These are phyloP conservation scores for Coccinonectria pachysandricola DNA, from an alignment of 2,329 filamentous ascomycete genomes.

Conservation along the genomic window DNA sequence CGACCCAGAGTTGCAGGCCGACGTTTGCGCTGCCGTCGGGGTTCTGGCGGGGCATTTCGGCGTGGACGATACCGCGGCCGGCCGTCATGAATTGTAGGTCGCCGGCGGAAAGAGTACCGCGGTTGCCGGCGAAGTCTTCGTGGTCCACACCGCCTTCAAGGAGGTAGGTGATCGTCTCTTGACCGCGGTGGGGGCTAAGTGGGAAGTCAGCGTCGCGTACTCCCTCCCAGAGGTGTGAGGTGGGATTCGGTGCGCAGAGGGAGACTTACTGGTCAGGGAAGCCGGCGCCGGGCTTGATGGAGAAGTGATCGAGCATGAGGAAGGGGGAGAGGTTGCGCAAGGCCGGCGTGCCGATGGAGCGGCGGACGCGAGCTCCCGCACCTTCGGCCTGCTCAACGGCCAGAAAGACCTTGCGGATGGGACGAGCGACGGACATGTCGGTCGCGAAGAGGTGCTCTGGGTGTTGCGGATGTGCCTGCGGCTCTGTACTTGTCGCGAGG, in stretches of 20 bases:
- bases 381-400: conserved; percentile 83
- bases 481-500: conserved; percentile 1
- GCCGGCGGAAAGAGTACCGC: conserved; percentile 73
- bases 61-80: conserved; percentile 82
- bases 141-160: conserved; percentile 80
- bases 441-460: conserved; percentile 23
- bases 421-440: conserved; percentile 59
- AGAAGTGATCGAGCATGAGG: conserved; percentile 93
- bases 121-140: conserved; percentile 82
- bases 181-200: conserved; percentile 59
- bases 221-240: too few species aligned
- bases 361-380: conserved; percentile 74
- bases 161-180: conserved; percentile 83
- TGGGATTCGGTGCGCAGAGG: neutral
- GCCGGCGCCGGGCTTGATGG: conserved; percentile 65
- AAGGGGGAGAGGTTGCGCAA: conserved; percentile 85
- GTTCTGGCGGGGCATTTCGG: conserved; percentile 84
- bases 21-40: conserved; percentile 66
- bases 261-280: conserved; percentile 67
- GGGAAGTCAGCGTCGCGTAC: too few species aligned
- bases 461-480: conserved; percentile 2
- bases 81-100: conserved; percentile 98
- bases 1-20: conserved; percentile 92
- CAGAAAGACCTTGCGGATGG: conserved; percentile 73
- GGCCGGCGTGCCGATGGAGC: conserved; percentile 75